Conservation (phyloP, 345 rosid genomes). For the Corymbia maculata region DNA sequence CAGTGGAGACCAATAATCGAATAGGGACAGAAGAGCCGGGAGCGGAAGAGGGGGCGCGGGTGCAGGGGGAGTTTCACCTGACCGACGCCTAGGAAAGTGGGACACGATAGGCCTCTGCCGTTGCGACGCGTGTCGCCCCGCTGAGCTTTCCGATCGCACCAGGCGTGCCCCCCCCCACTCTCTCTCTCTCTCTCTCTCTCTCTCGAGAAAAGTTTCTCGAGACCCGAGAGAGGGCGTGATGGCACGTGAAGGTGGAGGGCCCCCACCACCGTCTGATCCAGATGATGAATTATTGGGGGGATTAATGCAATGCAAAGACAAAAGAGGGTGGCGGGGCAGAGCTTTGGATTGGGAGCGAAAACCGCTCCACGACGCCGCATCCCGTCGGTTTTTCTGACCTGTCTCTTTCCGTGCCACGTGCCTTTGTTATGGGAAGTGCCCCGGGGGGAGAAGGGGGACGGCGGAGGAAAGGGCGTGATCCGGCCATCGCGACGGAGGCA, state of each 20-base stretch:
- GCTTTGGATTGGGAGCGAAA: not conserved
- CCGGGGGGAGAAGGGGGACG: not conserved
- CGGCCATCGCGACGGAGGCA: not conserved
- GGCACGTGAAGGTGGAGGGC: not conserved
- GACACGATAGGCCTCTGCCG: not conserved
- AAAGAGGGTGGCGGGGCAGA: not conserved
- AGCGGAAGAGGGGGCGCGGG: no score
- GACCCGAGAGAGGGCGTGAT: not conserved
- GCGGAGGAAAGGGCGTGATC: not conserved
- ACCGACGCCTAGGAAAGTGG: not conserved
- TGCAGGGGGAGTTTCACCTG: not conserved
- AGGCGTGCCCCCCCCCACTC: not conserved
- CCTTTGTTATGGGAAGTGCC: not conserved
- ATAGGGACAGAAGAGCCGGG: not conserved
- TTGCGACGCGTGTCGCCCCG: not conserved
- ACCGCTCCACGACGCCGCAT: not conserved
- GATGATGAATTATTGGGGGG: not conserved
- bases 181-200: no score
- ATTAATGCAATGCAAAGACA: not conserved
- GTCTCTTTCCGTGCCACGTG: not conserved
- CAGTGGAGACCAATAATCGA: not conserved
- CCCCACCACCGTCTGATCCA: not conserved
- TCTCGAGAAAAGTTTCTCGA: not conserved
- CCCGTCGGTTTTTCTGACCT: not conserved
- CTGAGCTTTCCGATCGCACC: not conserved